Evolutionary conservation across 345 rosid species (phyloP), one percentile per base, ranked within the genome.

Genomic region (Linum lewisii): DNA sequence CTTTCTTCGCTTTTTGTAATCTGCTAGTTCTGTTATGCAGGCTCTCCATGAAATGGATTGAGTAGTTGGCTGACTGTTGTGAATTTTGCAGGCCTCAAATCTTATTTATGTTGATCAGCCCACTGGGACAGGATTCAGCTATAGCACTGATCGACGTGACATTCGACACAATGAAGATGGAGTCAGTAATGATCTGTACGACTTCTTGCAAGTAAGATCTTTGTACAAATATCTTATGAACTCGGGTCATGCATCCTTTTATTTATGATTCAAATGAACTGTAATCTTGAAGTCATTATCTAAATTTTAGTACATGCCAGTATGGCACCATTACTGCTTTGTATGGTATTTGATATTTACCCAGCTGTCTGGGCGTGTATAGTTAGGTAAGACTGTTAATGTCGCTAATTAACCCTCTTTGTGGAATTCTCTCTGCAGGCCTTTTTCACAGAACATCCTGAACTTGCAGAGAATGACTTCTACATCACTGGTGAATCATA

Each of bases 401-500:
- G 24, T 51, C 24, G 21, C 54, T 47, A 10, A 21, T 37, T 13
- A 23, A 54, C 69, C 72, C 9, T 55, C 59, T 26, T 60, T 57
- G 23, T 5, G 45, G 58, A 24, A 73, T 45, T 66, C 19, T 71
- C 21, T 56, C 45, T 32, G 49, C 72, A 80, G 98, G 95, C 95
- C 58, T 94, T 94, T 84, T 94, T 94, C 66, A 75, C 58, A 52
- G 97, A 90, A 78, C 99, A 94, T 67, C 95, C 99, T 61, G 71
- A 82, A 67, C 63, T 87, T 47, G 80, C 78, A 5, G 24, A 81
- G 51, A 94, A 94, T 45, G 97, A 90, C 73, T 94, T 94, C 62
- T 94, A 72, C 75, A 87, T 94, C 42, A 94, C 99, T 15, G 99
- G 97, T 61, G 99, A 94, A 75, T 94, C 99, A 66, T 94, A 90